Evolutionary conservation across 2,329 filamentous ascomycete genomes (phyloP).

Genomic region (Microcyclospora tardicrescens): DNA sequence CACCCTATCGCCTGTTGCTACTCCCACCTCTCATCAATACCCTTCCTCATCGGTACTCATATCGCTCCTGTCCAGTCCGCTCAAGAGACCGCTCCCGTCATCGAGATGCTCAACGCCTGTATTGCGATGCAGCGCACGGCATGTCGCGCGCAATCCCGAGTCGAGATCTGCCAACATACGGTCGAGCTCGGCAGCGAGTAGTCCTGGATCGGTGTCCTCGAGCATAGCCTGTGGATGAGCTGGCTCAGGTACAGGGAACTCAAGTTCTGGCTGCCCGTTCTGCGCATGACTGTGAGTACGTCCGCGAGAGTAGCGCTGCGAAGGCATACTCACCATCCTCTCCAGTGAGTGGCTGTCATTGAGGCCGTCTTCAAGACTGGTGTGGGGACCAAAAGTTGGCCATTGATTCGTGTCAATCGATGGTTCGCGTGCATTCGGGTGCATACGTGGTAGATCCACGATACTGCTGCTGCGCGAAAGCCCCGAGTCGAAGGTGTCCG

Average conservation of each 20-base stretch:
- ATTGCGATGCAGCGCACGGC: slow-evolving; percentile 4
- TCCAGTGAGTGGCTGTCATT: neutral
- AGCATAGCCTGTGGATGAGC: slow-evolving; percentile 19
- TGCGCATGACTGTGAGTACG: neutral
- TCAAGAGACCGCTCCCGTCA: too few relatives aligned
- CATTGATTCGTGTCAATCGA: slow-evolving; percentile 7
- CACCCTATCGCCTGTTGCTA: neutral
- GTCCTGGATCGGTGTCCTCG: slow-evolving; percentile 17
- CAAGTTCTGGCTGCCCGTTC: slow-evolving; percentile 10
- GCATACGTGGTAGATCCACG: slow-evolving; percentile 3
- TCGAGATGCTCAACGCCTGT: slow-evolving; percentile 1
- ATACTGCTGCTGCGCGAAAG: slow-evolving; percentile 7
- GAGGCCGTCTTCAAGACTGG: slow-evolving; percentile 8
- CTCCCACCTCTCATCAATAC: neutral
- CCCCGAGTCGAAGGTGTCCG: neutral
- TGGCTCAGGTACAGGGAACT: slow-evolving; percentile 16
- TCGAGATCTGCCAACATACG: slow-evolving; percentile 16
- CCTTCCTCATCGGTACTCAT: neutral
- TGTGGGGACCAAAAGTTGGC: slow-evolving; percentile 9
- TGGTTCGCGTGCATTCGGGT: slow-evolving; percentile 2
- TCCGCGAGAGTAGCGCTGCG: neutral
- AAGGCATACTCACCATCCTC: neutral
- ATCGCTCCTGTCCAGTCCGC: neutral
- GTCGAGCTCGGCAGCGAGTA: slow-evolving; percentile 19
- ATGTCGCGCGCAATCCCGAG: slow-evolving; percentile 7